These are phyloP conservation scores for Taphrina populina DNA, from an alignment of 1,139 yeast species.

Conservation along the genomic window DNA sequence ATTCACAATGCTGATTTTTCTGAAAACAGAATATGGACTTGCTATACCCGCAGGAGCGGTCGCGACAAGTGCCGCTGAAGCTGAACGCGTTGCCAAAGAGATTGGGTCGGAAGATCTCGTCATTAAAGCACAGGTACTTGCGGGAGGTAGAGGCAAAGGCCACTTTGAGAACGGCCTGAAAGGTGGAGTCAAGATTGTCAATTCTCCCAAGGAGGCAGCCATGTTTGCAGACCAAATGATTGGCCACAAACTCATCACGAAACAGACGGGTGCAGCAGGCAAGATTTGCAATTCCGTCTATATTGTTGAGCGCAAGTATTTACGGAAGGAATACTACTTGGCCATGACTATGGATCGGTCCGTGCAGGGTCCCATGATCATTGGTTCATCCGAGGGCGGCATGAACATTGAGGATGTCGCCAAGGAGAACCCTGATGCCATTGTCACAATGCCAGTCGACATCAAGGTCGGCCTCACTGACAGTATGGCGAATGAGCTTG, in stretches of 20 bases:
- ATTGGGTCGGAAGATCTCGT: conserved; percentile 67
- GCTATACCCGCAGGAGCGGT: conserved; percentile 91
- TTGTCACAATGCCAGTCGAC: conserved; percentile 81
- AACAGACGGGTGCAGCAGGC: conserved; percentile 97
- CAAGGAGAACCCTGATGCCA: conserved; percentile 83
- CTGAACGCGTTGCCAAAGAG: conserved; percentile 72
- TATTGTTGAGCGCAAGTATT: conserved; percentile 91
- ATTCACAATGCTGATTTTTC: neutral
- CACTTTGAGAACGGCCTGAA: conserved; percentile 92
- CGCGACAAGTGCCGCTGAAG: conserved; percentile 86
- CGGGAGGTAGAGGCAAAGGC: conserved; percentile 99
- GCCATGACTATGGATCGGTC: conserved; percentile 95
- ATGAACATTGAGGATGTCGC: conserved; percentile 99
- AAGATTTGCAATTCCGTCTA: conserved; percentile 96
- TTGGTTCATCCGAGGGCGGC: conserved; percentile 98
- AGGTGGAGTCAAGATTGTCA: conserved; percentile 93
- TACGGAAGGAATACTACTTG: conserved; percentile 89
- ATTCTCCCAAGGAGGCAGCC: conserved; percentile 81
- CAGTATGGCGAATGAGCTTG: conserved; percentile 70
- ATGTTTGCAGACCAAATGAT: conserved; percentile 87
- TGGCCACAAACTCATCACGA: conserved; percentile 88
- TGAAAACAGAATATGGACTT: conserved; percentile 64
- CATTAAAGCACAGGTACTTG: conserved; percentile 95
- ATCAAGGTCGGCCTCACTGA: conserved; percentile 79
- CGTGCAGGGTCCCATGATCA: conserved; percentile 85